Conservation (phyloP, 2,329 filamentous ascomycete species). For the Diaporthe nobilis region DNA sequence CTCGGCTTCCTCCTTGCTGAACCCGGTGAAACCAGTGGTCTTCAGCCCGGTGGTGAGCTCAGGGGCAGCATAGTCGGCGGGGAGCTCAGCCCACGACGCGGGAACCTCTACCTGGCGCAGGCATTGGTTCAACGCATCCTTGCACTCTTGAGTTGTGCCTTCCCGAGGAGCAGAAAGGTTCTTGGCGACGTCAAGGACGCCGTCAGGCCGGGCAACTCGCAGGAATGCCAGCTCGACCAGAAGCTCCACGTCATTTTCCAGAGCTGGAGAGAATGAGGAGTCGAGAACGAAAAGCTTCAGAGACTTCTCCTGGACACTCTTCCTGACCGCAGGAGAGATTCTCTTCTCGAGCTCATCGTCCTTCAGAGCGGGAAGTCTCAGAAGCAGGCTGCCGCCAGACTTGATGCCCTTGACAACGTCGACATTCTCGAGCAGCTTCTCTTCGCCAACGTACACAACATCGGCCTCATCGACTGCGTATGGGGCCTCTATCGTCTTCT, state of each 20-base stretch:
- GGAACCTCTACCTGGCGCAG: slow-evolving; percentile 83
- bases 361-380: slow-evolving; percentile 85
- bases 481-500: slow-evolving; percentile 86
- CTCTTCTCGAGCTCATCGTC: slow-evolving; percentile 92
- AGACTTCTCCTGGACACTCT: slow-evolving; percentile 77
- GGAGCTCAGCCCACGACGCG: slow-evolving; percentile 82
- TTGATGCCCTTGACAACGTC: slow-evolving; percentile 81
- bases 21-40: slow-evolving; percentile 85
- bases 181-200: slow-evolving; percentile 75
- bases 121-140: slow-evolving; percentile 77
- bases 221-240: slow-evolving; percentile 88
- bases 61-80: slow-evolving; percentile 68
- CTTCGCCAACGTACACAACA: slow-evolving; percentile 82
- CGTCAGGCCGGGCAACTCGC: slow-evolving; percentile 78
- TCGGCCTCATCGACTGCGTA: slow-evolving; percentile 87
- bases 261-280: slow-evolving; percentile 74
- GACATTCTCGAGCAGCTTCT: slow-evolving; percentile 84
- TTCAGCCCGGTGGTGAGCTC: slow-evolving; percentile 75
- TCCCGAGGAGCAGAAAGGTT: slow-evolving; percentile 71
- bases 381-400: slow-evolving; percentile 77
- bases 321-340: slow-evolving; percentile 78
- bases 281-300: slow-evolving; percentile 84
- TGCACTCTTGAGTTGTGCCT: slow-evolving; percentile 65
- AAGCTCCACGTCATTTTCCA: slow-evolving; percentile 75
- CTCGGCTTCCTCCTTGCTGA: slow-evolving; percentile 82